A percentile compares a stretch with the other conserved stretches of the same genome.
Evolutionary conservation across 768 basidiomycete genomes (phyloP).

Genomic region (Tricholoma flavovirens): DNA sequence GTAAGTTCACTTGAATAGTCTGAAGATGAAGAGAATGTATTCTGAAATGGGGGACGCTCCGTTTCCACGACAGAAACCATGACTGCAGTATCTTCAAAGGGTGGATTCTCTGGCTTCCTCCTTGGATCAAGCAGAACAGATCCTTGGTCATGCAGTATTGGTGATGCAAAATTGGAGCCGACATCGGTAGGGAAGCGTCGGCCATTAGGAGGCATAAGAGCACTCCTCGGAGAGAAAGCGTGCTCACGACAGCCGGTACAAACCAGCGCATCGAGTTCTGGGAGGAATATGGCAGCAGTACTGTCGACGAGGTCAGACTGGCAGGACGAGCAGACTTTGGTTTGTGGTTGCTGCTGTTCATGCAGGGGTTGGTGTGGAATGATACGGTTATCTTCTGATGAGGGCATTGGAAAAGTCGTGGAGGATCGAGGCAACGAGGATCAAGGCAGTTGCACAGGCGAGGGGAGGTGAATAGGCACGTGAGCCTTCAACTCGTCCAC

Average conservation of each 20-base stretch:
- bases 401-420: neutral
- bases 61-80: slow-evolving; percentile 18
- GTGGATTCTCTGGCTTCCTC: slow-evolving; percentile 13
- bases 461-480: neutral
- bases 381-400: neutral
- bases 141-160: slow-evolving; percentile 20
- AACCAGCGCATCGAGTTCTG: slow-evolving; percentile 31
- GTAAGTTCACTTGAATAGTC: slow-evolving; percentile 20
- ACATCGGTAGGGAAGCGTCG: slow-evolving; percentile 21
- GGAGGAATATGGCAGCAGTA: slow-evolving; percentile 18
- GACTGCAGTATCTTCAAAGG: slow-evolving; percentile 32
- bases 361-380: neutral
- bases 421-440: slow-evolving; percentile 11
- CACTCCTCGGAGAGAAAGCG: slow-evolving; percentile 21
- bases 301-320: slow-evolving; percentile 36
- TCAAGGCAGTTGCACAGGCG: neutral
- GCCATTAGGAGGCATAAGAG: slow-evolving; percentile 9
- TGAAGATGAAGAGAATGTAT: slow-evolving; percentile 6
- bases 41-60: slow-evolving; percentile 12
- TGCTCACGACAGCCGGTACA: slow-evolving; percentile 45
- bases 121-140: slow-evolving; percentile 26
- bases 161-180: slow-evolving; percentile 19
- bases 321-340: slow-evolving; percentile 42
- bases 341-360: slow-evolving; percentile 27
- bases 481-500: neutral